Base-by-base conservation (phyloP, 1,284 basidiomycete species). In the Takashimella tepidaria region DNA sequence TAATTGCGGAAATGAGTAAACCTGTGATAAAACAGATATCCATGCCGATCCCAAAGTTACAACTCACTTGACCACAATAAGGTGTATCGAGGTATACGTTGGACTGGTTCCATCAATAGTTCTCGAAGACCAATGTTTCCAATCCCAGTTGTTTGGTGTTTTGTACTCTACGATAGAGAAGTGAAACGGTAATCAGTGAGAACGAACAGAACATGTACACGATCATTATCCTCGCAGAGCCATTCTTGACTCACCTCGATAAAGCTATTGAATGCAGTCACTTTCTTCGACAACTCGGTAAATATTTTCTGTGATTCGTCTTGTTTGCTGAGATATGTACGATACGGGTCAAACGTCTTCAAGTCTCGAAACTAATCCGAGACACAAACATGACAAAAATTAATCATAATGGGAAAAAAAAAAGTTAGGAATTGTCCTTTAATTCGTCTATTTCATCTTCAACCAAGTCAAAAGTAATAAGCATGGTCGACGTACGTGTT, bases 61-160 rank as follows among this genome's bases (percentile, higher is more conserved):
- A 37, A 52, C 62, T 56, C 24, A 69, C 80, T 85, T 60, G 91
- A 86, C 74, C 97, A 90, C 59, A 99, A 81, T 22, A 99, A 80
- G 2, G 91, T 96, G 76, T 98, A 98, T 53, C 95, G 82, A 1
- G 96, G 93, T 60, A 98, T 91, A 24, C 96, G 86, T 73, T 99
- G 96, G n/a, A 98, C 90, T n/a, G 96, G 96, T 68, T 98, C 96
- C 84, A 98, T 97, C 42, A 99, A 80, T 42, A 99, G 83, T 73
- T 98, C 95, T 20, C 91, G 84, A 41, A 99, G 80, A 12, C 95
- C 92, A 47, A 93, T 83, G 55, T 92, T 95, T 60, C 82, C 84
- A 37, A 84, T 79, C 54, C 92, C 92, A 12, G 85, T 81, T 3
- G 85, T 84, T 58, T 88, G 85, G 68, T 93, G 92, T 78, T 96